Evolutionary conservation across 2,329 filamentous ascomycete genomes (phyloP).

Genomic region (Mycosphaerella sp.): DNA sequence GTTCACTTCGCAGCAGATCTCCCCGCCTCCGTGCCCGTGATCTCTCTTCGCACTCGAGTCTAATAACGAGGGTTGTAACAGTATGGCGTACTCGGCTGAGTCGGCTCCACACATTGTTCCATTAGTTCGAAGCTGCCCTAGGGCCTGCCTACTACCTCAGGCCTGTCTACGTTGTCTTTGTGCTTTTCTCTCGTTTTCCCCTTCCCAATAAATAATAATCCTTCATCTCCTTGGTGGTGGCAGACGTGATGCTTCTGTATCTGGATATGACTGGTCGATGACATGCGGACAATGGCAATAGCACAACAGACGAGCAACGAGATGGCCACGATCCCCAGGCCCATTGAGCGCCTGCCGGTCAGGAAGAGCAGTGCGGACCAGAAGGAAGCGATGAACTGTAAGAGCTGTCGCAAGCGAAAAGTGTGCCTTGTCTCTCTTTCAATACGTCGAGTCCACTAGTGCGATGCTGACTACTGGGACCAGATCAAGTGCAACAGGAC

Average conservation of each 20-base stretch:
- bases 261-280: constrained; percentile 5
- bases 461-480: not conserved
- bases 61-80: too few species aligned
- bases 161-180: constrained; percentile 2
- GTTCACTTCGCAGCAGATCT: constrained; percentile 8
- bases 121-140: constrained; percentile 12
- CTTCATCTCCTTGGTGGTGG: too few species aligned
- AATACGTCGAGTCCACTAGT: not conserved
- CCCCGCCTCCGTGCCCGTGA: constrained; percentile 16
- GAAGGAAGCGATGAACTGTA: constrained; percentile 91
- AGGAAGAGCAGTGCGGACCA: constrained; percentile 68
- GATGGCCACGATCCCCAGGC: constrained; percentile 55
- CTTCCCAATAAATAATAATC: too few species aligned
- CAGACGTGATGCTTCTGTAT: constrained; percentile 12
- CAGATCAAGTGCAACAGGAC: constrained; percentile 90
- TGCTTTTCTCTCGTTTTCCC: not conserved
- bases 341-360: constrained; percentile 70
- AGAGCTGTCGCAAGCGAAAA: constrained; percentile 88
- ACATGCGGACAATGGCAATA: constrained; percentile 18
- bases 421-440: constrained; percentile 39
- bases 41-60: too few species aligned
- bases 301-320: constrained; percentile 14
- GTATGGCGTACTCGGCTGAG: too few species aligned
- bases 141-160: constrained; percentile 11
- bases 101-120: constrained; percentile 21